phyloP scores from a whole-genome alignment of 225 moss, liverwort and hornwort species.

The Bryum argenteum region DNA sequence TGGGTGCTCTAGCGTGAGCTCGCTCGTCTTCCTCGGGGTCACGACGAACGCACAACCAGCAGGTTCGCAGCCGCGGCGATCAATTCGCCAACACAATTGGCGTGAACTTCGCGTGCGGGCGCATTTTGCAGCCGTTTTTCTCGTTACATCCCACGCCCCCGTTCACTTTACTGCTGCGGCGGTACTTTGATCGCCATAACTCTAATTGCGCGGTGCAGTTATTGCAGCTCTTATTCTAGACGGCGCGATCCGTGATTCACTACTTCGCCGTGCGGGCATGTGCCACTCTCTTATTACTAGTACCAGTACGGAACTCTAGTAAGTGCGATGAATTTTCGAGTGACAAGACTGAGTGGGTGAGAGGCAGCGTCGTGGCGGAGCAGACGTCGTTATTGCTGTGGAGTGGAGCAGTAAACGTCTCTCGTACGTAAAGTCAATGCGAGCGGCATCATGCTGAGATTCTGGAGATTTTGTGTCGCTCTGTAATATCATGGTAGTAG shows the following conservation, averaged over 20 bases:
- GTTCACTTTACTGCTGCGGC: slow-evolving; percentile 35
- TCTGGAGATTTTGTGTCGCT: background rate
- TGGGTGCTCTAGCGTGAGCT: too few relatives aligned
- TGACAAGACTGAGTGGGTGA: too few relatives aligned
- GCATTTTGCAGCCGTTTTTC: slow-evolving; percentile 39
- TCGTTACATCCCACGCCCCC: slow-evolving; percentile 20
- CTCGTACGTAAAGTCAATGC: slow-evolving; percentile 30
- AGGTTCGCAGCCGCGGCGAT: background rate
- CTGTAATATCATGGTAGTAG: slow-evolving; percentile 8
- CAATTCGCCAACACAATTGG: slow-evolving; percentile 8
- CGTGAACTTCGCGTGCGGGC: background rate
- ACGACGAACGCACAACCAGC: slow-evolving; percentile 1
- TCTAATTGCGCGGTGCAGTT: background rate
- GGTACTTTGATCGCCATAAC: slow-evolving; percentile 9
- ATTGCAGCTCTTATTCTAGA: background rate
- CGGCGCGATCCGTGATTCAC: slow-evolving; percentile 29
- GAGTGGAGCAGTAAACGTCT: slow-evolving; percentile 14
- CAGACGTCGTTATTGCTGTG: background rate
- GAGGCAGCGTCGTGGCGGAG: too few relatives aligned
- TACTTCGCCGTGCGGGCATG: background rate
- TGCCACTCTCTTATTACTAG: background rate
- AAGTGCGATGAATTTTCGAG: too few relatives aligned
- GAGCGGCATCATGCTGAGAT: background rate
- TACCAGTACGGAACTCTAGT: background rate
- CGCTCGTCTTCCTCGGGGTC: background rate